Conservation (phyloP, 257 asterid species). For the Osmanthus fragrans region DNA sequence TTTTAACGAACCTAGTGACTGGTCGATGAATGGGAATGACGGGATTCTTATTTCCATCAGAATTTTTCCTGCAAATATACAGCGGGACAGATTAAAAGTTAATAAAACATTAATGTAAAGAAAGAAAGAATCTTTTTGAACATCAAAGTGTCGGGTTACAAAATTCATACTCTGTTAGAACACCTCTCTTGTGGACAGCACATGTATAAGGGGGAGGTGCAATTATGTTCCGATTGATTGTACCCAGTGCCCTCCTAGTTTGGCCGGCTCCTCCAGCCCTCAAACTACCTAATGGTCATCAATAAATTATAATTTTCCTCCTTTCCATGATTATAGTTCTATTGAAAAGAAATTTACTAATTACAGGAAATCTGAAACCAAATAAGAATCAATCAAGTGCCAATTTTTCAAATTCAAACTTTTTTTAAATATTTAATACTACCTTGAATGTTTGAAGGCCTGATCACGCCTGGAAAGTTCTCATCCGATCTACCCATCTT, state of each 20-base stretch:
- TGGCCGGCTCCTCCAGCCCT: constrained; percentile 35
- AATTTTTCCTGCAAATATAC: constrained; percentile 28
- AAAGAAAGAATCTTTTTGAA: neutral
- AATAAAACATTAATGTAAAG: neutral
- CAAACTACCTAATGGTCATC: constrained; percentile 28
- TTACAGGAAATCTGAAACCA: neutral
- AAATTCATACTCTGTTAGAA: constrained; percentile 34
- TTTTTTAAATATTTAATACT: neutral
- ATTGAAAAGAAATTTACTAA: neutral
- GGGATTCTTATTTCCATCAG: constrained; percentile 27
- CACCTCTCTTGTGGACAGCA: constrained; percentile 36
- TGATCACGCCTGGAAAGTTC: constrained; percentile 50
- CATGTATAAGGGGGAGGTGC: constrained; percentile 35
- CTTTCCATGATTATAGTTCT: neutral
- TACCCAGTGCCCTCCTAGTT: constrained; percentile 42
- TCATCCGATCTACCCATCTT: constrained; percentile 76
- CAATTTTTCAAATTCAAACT: neutral
- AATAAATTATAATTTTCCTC: neutral
- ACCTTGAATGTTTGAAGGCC: constrained; percentile 63
- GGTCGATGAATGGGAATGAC: constrained; percentile 43
- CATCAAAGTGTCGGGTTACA: neutral
- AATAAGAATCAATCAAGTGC: neutral
- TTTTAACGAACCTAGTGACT: constrained; percentile 40
- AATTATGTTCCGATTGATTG: constrained; percentile 35
- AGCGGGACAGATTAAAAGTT: neutral